Evolutionary conservation across 2,329 filamentous ascomycete species (phyloP).

Genomic region (Teratosphaeriaceae sp.): DNA sequence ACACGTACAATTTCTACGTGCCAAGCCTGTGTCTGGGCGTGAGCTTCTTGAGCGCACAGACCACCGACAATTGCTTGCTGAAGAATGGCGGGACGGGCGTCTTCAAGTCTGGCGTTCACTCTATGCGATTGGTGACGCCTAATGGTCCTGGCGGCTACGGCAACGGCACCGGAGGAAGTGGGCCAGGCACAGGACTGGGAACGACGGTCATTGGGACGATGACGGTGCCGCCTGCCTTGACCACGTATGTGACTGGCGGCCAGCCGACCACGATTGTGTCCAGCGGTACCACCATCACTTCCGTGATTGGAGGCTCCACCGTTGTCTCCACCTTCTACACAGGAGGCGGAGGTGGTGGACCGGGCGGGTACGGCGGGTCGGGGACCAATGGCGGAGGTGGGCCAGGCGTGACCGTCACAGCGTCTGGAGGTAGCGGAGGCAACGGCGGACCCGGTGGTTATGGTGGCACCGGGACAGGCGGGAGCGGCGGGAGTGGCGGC

Average conservation of each 20-base stretch:
- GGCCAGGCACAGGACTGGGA: constrained; percentile 1
- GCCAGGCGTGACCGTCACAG: no score
- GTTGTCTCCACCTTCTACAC: background rate
- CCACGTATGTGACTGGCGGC: constrained; percentile 5
- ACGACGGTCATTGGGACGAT: constrained; percentile 10
- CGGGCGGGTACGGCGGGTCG: background rate
- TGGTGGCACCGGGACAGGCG: background rate
- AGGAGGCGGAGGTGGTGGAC: background rate
- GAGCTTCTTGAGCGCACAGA: constrained; percentile 15
- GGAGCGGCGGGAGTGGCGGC: background rate
- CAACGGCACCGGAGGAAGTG: constrained; percentile 11
- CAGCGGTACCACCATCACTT: background rate
- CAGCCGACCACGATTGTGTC: background rate
- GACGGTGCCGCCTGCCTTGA: constrained; percentile 2
- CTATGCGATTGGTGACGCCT: constrained; percentile 15
- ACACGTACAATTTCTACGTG: constrained; percentile 17
- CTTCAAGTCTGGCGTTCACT: constrained; percentile 9
- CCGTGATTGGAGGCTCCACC: constrained; percentile 1
- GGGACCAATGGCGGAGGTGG: background rate
- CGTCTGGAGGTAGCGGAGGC: background rate
- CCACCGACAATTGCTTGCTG: constrained; percentile 20
- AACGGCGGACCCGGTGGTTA: background rate
- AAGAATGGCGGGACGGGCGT: constrained; percentile 12
- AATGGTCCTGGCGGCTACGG: constrained; percentile 4
- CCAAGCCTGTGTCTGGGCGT: constrained; percentile 22